Percentiles rank a stretch among this genome's conserved stretches.
Conservation (phyloP, 768 basidiomycete species). For the Lanmaoa rubissima region DNA sequence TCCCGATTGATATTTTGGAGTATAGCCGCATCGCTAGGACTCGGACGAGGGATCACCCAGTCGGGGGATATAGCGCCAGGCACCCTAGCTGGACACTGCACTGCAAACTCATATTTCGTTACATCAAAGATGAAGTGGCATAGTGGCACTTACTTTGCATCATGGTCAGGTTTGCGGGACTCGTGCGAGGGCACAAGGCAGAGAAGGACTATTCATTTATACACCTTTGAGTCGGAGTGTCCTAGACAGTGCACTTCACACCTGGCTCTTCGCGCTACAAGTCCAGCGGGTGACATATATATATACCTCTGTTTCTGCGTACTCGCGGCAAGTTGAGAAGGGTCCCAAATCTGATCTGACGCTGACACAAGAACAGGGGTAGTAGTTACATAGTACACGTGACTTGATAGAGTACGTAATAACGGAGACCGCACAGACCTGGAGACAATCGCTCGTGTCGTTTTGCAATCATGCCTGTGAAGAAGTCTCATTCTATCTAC, state of each 20-base stretch:
- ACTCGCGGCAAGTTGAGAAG: neutral
- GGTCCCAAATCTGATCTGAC: neutral
- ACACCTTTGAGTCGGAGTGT: neutral
- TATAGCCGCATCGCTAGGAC: neutral
- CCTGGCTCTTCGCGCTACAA: neutral
- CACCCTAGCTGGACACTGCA: neutral
- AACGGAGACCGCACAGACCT: constrained; percentile 14
- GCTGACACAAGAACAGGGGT: neutral
- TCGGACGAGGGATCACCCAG: constrained; percentile 4
- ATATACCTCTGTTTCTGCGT: constrained; percentile 18
- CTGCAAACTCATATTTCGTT: neutral
- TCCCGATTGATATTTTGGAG: neutral
- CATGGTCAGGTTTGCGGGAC: neutral
- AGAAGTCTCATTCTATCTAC: constrained; percentile 15
- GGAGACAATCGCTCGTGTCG: constrained; percentile 8
- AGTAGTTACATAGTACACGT: constrained; percentile 7
- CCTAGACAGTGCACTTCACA: constrained; percentile 2
- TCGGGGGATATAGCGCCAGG: neutral
- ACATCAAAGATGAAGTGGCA: neutral
- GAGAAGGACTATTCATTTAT: neutral
- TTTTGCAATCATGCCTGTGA: constrained; percentile 26
- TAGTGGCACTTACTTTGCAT: constrained; percentile 1
- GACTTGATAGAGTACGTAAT: constrained; percentile 12
- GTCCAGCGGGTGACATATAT: neutral
- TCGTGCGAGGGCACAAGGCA: neutral